These are phyloP conservation scores for Nidularia pulvinata DNA, from an alignment of 768 basidiomycete species.

Conservation along the genomic window DNA sequence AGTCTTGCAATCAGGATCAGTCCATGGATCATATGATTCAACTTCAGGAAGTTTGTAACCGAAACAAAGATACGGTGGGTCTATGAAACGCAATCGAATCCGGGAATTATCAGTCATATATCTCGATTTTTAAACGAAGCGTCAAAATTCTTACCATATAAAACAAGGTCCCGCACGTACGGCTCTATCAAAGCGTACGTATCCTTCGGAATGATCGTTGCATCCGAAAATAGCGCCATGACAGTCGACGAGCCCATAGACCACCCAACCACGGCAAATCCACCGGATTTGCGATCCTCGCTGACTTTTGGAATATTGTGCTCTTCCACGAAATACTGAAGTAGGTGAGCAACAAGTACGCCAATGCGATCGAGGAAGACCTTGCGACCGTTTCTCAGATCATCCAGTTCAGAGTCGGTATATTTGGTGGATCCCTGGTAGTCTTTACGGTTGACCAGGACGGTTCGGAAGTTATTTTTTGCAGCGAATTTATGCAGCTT, in stretches of 20 bases:
- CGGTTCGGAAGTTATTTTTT: conserved; percentile 19
- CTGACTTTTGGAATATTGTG: conserved; percentile 20
- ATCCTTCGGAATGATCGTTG: conserved; percentile 13
- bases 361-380: conserved; percentile 22
- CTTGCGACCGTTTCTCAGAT: conserved; percentile 17
- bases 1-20: conserved; percentile 15
- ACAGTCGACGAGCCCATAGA: conserved; percentile 27
- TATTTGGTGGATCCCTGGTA: conserved; percentile 30
- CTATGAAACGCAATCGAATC: conserved; percentile 9
- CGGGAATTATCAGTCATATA: too few relatives aligned
- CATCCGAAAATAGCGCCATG: conserved; percentile 24
- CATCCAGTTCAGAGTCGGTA: conserved; percentile 26
- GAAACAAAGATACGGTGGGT: conserved; percentile 25
- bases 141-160: conserved; percentile 22
- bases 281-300: conserved; percentile 23
- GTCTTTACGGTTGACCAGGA: conserved; percentile 26
- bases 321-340: conserved; percentile 22
- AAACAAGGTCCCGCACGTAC: conserved; percentile 24
- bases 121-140: neutral
- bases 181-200: conserved; percentile 18
- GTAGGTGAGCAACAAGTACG: conserved; percentile 20
- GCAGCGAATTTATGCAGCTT: conserved; percentile 16
- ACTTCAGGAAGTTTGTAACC: conserved; percentile 19
- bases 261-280: conserved; percentile 37
- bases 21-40: conserved; percentile 14